phyloP scores from a whole-genome alignment of 768 basidiomycete genomes.

The Hericium coralloides region DNA sequence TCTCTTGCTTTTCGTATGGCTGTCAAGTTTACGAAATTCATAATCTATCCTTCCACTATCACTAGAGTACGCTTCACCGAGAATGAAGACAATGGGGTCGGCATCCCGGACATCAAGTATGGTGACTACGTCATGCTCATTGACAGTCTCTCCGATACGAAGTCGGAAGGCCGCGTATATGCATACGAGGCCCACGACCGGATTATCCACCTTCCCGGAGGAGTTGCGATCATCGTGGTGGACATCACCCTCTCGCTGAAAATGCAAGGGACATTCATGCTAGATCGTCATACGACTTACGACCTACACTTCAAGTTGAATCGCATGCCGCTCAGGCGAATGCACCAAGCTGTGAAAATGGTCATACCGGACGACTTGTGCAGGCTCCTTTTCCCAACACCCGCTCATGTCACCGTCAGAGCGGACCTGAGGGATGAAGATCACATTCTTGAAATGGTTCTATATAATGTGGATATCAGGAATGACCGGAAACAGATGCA shows the following conservation, averaged over 20 bases:
- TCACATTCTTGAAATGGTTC: no score
- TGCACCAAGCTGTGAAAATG: not conserved
- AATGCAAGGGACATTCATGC: no score
- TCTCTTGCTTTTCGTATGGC: not conserved
- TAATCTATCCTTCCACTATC: not conserved
- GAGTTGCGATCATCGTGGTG: no score
- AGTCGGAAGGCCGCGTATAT: not conserved
- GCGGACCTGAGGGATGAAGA: slow-evolving; percentile 27
- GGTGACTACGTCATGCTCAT: not conserved
- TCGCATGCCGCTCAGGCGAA: not conserved
- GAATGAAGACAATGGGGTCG: not conserved
- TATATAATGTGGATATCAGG: not conserved
- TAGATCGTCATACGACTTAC: not conserved
- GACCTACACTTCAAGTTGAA: not conserved
- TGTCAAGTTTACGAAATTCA: not conserved
- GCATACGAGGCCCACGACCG: not conserved
- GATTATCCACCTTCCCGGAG: no score
- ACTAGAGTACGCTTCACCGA: not conserved
- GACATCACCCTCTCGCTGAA: no score
- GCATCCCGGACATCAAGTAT: not conserved
- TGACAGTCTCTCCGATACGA: not conserved
- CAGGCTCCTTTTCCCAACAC: not conserved
- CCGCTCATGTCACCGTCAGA: not conserved
- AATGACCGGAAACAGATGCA: slow-evolving; percentile 26
- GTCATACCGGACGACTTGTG: not conserved